A percentile compares a stretch with the other conserved stretches of the same genome.
These are phyloP conservation scores for Capillidium heterosporum DNA, from an alignment of 371 early-diverging fungal genomes.

Conservation along the genomic window DNA sequence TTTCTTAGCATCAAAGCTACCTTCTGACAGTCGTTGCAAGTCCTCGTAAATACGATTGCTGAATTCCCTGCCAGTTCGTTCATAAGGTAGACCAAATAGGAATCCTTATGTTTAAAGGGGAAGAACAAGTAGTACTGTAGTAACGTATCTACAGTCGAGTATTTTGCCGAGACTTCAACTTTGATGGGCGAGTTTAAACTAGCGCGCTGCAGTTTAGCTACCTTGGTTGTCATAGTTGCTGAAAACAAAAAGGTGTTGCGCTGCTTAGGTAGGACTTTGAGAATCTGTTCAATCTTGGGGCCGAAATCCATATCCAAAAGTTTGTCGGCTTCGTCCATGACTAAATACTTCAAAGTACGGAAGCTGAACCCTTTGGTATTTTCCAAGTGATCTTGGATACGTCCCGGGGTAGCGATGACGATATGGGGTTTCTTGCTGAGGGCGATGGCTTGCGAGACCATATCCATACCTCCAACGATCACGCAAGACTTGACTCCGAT, in stretches of 20 bases:
- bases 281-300: conserved; percentile 84
- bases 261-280: conserved; percentile 81
- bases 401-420: conserved; percentile 94
- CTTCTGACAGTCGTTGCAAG: conserved; percentile 68
- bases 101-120: conserved; percentile 90
- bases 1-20: conserved; percentile 70
- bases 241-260: conserved; percentile 90
- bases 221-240: conserved; percentile 93
- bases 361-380: conserved; percentile 94
- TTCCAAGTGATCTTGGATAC: conserved; percentile 74
- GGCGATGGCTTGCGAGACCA: conserved; percentile 85
- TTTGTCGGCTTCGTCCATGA: conserved; percentile 98
- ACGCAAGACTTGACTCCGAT: conserved; percentile 89
- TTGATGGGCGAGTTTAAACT: conserved; percentile 82
- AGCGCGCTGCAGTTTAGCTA: conserved; percentile 86
- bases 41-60: conserved; percentile 78
- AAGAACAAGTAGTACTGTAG: conserved; percentile 91
- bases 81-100: conserved; percentile 74
- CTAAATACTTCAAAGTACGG: conserved; percentile 69
- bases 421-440: conserved; percentile 92
- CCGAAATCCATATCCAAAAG: conserved; percentile 94
- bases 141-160: conserved; percentile 79
- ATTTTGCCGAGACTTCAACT: conserved; percentile 78
- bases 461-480: conserved; percentile 95
- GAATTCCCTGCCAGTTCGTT: conserved; percentile 86